Evolutionary conservation across 2,329 filamentous ascomycete genomes (phyloP).

Genomic region (Neospermospora avenae): DNA sequence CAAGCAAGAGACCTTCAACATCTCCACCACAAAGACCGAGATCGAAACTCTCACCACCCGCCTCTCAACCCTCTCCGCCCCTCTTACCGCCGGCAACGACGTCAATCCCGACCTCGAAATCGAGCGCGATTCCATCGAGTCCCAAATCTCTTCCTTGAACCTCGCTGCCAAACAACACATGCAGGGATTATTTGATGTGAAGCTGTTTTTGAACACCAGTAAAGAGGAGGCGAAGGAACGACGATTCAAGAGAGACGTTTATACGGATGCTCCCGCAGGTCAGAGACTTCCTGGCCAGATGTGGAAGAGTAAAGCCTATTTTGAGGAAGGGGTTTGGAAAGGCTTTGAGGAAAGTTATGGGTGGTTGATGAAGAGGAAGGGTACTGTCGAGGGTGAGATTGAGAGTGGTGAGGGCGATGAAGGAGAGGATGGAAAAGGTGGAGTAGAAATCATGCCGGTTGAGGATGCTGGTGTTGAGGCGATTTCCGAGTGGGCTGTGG

Average conservation of each 20-base stretch:
- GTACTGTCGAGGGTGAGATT: too few species aligned
- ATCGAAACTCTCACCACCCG: not conserved
- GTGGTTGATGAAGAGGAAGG: constrained; percentile 18
- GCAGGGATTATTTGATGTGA: constrained; percentile 19
- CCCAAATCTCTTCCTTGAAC: not conserved
- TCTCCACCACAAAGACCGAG: not conserved
- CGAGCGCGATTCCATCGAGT: constrained; percentile 1
- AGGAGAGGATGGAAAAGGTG: not conserved
- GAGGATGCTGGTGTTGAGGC: constrained; percentile 18
- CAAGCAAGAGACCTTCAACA: not conserved
- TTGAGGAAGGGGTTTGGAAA: constrained; percentile 30
- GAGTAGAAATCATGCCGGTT: constrained; percentile 7
- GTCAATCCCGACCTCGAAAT: not conserved
- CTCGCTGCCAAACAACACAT: not conserved
- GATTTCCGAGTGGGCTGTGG: constrained; percentile 21
- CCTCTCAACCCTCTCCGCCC: not conserved
- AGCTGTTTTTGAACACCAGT: constrained; percentile 23
- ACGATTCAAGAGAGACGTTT: constrained; percentile 16
- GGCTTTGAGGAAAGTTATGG: constrained; percentile 14
- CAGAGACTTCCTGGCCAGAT: constrained; percentile 24
- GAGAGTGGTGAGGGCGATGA: not conserved
- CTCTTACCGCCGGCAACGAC: not conserved
- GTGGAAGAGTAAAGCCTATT: constrained; percentile 34
- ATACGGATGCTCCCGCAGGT: constrained; percentile 16
- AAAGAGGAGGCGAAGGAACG: constrained; percentile 15